These are phyloP conservation scores for Saturnispora silvae DNA, from an alignment of 805 yeast species.

Conservation along the genomic window DNA sequence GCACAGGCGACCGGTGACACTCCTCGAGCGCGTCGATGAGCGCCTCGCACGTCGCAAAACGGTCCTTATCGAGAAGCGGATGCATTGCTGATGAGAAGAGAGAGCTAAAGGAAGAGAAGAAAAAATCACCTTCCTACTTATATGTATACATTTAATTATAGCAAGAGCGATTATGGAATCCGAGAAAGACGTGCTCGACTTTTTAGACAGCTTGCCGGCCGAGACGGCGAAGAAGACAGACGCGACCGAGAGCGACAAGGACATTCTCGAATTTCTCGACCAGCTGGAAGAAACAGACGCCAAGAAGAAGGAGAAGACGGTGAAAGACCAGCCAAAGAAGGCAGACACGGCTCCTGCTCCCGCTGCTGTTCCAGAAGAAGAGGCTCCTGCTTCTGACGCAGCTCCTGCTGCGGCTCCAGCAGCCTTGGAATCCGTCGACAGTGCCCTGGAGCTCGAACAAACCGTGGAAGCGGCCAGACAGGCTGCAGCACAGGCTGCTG, in stretches of 20 bases:
- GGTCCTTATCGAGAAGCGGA: slow-evolving; percentile 20
- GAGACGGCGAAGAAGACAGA: slow-evolving; percentile 19
- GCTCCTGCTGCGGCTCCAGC: neutral
- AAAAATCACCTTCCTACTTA: neutral
- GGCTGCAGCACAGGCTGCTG: neutral
- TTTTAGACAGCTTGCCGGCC: slow-evolving; percentile 63
- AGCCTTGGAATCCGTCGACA: neutral
- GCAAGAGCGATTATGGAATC: neutral
- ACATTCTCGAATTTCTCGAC: slow-evolving; percentile 48
- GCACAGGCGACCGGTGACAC: slow-evolving; percentile 65
- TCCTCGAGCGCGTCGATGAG: slow-evolving; percentile 81
- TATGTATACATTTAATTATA: neutral
- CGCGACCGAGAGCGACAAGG: slow-evolving; percentile 42
- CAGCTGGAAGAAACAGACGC: slow-evolving; percentile 42
- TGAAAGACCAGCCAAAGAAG: neutral
- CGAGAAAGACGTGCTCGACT: slow-evolving; percentile 69
- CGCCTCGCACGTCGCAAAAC: slow-evolving; percentile 52
- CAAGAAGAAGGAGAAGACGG: too few relatives aligned
- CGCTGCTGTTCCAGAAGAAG: neutral
- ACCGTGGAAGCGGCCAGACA: neutral
- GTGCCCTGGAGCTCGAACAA: neutral
- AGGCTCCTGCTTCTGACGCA: neutral
- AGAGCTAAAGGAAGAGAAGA: neutral
- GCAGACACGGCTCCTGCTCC: neutral
- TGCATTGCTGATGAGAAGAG: slow-evolving; percentile 14